A percentile compares a stretch with the other conserved stretches of the same genome.
phyloP scores from a whole-genome alignment of 805 yeast species.

The Wickerhamiella nectarea region DNA sequence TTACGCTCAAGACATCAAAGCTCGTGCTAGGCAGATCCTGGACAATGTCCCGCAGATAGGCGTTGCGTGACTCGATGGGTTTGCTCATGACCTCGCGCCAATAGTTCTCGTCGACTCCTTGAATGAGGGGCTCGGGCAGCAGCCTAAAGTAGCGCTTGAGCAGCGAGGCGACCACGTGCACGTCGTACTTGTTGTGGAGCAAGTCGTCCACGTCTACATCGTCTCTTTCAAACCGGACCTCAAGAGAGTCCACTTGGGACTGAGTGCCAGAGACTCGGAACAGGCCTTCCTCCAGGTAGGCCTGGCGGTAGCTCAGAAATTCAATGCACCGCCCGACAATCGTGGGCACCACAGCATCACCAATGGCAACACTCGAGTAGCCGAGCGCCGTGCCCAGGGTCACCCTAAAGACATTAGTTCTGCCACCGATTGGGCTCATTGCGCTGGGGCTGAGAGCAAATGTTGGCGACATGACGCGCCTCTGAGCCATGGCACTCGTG shows the following conservation, averaged over 20 bases:
- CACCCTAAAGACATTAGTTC: slow-evolving; percentile 39
- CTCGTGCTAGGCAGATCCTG: slow-evolving; percentile 40
- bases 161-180: slow-evolving; percentile 77
- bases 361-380: slow-evolving; percentile 36
- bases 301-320: slow-evolving; percentile 49
- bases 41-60: slow-evolving; percentile 8
- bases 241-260: slow-evolving; percentile 50
- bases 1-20: slow-evolving; percentile 43
- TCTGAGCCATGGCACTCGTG: slow-evolving; percentile 7
- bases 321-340: slow-evolving; percentile 64
- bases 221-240: slow-evolving; percentile 42
- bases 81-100: slow-evolving; percentile 19
- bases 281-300: slow-evolving; percentile 78
- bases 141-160: slow-evolving; percentile 72
- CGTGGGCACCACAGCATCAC: slow-evolving; percentile 48
- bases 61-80: slow-evolving; percentile 24
- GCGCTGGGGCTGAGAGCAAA: slow-evolving; percentile 4
- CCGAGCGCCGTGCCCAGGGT: slow-evolving; percentile 39
- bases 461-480: slow-evolving; percentile 7
- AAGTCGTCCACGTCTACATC: slow-evolving; percentile 19
- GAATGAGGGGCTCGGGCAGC: slow-evolving; percentile 55
- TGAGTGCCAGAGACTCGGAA: slow-evolving; percentile 65
- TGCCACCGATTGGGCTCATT: neutral
- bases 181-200: slow-evolving; percentile 32
- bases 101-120: slow-evolving; percentile 29